Conservation (phyloP, 2,329 filamentous ascomycete genomes). For the Fusarium pseudograminearum region DNA sequence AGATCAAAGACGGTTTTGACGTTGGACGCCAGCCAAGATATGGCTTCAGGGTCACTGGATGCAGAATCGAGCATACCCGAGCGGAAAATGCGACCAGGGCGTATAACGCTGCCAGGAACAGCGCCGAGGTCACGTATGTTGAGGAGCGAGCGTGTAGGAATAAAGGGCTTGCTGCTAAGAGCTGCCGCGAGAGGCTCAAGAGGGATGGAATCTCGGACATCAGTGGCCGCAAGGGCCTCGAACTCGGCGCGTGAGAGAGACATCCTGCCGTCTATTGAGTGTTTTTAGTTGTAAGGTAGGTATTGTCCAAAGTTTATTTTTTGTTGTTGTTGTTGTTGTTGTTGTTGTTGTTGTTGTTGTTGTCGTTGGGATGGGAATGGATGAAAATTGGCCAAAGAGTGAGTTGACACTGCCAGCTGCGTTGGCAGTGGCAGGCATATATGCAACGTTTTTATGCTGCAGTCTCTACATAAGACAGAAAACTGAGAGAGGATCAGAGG, state of each 20-base stretch:
- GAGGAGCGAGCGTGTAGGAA: conserved; percentile 60
- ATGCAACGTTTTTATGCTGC: neutral
- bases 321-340: neutral
- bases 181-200: conserved; percentile 52
- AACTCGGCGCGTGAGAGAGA: conserved; percentile 44
- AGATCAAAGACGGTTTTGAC: conserved; percentile 65
- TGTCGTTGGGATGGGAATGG: neutral
- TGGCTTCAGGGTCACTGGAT: conserved; percentile 46
- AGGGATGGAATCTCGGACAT: conserved; percentile 56
- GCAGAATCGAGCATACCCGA: conserved; percentile 58
- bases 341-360: neutral
- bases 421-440: neutral
- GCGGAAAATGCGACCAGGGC: conserved; percentile 59
- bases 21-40: conserved; percentile 53
- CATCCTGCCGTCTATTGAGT: conserved; percentile 26
- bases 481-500: neutral
- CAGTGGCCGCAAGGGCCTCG: conserved; percentile 56
- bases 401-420: conserved; percentile 7
- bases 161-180: conserved; percentile 60
- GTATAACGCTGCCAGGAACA: conserved; percentile 57
- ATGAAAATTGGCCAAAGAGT: neutral
- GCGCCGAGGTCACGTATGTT: conserved; percentile 65
- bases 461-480: neutral
- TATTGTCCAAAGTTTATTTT: neutral
- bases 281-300: neutral